phyloP scores from a whole-genome alignment of 139 green algal species.

The Spirogloea muscicola region DNA sequence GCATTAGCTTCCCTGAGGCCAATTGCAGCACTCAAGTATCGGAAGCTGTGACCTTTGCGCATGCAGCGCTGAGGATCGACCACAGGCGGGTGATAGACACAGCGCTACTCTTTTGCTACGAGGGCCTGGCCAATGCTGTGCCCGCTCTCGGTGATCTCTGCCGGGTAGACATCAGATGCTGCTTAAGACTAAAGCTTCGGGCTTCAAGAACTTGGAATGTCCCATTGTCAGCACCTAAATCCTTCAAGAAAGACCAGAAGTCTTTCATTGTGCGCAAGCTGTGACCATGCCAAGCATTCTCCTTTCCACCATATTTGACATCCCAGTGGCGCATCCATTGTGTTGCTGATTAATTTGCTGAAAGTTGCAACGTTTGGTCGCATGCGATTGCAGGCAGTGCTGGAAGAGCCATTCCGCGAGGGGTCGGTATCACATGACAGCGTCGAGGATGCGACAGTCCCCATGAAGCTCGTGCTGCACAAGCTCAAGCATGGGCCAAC shows the following conservation, averaged over 20 bases:
- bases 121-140: slow-evolving; percentile 18
- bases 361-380: no score
- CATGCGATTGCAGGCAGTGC: background rate
- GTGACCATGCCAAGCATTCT: no score
- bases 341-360: no score
- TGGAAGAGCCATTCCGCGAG: slow-evolving; percentile 7
- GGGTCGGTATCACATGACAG: slow-evolving; percentile 24
- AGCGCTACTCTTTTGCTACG: slow-evolving; percentile 43
- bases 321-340: no score
- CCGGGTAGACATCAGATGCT: slow-evolving; percentile 29
- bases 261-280: no score
- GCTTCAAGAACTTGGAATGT: no score
- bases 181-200: background rate
- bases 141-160: slow-evolving; percentile 40
- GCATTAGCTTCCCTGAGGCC: no score
- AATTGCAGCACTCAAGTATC: no score
- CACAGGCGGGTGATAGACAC: slow-evolving; percentile 54
- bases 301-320: no score
- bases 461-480: slow-evolving; percentile 34
- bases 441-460: slow-evolving; percentile 40
- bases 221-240: no score
- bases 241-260: no score
- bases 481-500: slow-evolving; percentile 25
- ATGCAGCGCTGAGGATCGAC: slow-evolving; percentile 46
- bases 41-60: background rate